Conservation (phyloP, 192 early-diverging fungal species). For the Coemansia sp. region DNA sequence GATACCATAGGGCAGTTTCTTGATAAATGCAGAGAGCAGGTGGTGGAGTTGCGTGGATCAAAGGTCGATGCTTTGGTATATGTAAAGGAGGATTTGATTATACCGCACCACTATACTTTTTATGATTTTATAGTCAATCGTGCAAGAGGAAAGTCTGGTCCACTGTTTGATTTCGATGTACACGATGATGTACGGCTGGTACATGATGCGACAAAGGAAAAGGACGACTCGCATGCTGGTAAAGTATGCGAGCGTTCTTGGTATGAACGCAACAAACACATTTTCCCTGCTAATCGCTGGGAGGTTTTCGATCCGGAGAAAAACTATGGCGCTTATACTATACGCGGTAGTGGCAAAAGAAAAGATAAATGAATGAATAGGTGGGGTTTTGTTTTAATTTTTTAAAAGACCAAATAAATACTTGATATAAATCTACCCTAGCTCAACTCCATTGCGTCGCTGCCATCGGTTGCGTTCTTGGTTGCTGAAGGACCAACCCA, state of each 20-base stretch:
- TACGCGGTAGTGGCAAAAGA: conserved; percentile 27
- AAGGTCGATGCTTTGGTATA: conserved; percentile 87
- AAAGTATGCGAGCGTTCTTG: conserved; percentile 88
- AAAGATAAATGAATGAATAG: background rate
- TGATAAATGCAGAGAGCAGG: conserved; percentile 76
- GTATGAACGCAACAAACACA: conserved; percentile 94
- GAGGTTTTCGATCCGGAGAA: conserved; percentile 87
- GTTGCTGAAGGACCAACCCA: conserved; percentile 20
- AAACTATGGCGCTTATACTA: conserved; percentile 52
- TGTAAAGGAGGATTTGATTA: conserved; percentile 94
- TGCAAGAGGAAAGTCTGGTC: conserved; percentile 93
- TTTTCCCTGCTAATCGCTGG: conserved; percentile 91
- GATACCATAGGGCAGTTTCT: conserved; percentile 86
- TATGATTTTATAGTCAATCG: conserved; percentile 97
- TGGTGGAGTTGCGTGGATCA: conserved; percentile 72
- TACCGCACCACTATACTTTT: conserved; percentile 87
- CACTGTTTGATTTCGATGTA: conserved; percentile 91
- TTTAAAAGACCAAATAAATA: background rate
- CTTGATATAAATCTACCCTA: background rate
- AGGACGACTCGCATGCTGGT: conserved; percentile 93
- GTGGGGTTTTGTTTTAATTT: background rate
- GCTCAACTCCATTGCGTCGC: conserved; percentile 23
- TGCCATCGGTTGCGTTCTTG: background rate
- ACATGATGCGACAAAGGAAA: conserved; percentile 79
- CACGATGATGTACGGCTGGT: conserved; percentile 87